Evolutionary conservation across 2,329 filamentous ascomycete species (phyloP).

Genomic region (Botrytis cinerea): DNA sequence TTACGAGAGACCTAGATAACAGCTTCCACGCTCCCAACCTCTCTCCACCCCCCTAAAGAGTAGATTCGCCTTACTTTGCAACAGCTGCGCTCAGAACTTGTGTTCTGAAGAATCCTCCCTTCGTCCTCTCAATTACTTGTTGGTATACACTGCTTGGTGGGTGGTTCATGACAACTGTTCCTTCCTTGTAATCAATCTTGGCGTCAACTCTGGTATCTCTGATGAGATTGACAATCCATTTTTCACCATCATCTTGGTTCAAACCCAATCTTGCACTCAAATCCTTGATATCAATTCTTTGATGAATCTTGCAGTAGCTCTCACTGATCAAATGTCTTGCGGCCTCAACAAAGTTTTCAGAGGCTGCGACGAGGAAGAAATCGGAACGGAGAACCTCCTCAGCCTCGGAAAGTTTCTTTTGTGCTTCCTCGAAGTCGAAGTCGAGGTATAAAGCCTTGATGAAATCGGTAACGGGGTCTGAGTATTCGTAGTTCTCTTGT

Average conservation of each 20-base stretch:
- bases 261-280: conserved; percentile 89
- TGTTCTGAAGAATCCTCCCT: conserved; percentile 97
- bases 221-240: conserved; percentile 99
- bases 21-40: conserved; percentile 7
- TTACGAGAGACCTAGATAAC: conserved; percentile 18
- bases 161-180: conserved; percentile 99
- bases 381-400: conserved; percentile 90
- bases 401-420: conserved; percentile 80
- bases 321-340: conserved; percentile 97
- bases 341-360: conserved; percentile 89
- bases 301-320: conserved; percentile 99
- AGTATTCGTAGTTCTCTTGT: conserved; percentile 98
- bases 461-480: conserved; percentile 93
- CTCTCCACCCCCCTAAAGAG: background rate
- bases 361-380: conserved; percentile 87
- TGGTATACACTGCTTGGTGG: conserved; percentile 98
- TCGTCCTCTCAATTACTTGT: conserved; percentile 98
- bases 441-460: conserved; percentile 92
- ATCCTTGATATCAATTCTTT: conserved; percentile 97
- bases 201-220: conserved; percentile 95
- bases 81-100: conserved; percentile 72
- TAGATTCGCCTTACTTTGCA: conserved; percentile 38
- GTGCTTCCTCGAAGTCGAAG: conserved; percentile 97
- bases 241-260: conserved; percentile 93
- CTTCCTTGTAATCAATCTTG: conserved; percentile 99